These are phyloP conservation scores for Oryza meyeriana DNA, from an alignment of 176 grass and related monocot genomes.

Conservation along the genomic window DNA sequence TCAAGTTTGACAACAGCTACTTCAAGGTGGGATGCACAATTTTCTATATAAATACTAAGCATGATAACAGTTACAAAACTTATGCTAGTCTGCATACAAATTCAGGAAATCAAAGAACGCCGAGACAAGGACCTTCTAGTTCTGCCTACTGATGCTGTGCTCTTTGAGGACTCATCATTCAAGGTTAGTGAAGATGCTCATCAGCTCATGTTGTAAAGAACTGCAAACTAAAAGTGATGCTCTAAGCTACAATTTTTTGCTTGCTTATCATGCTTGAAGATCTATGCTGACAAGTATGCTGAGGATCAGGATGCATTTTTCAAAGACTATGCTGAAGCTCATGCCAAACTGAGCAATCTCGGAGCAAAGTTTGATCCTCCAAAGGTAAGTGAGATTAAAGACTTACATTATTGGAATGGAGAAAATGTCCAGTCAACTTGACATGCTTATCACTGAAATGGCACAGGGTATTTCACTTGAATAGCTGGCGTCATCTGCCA, in stretches of 20 bases:
- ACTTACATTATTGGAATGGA: not conserved
- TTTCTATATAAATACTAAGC: not conserved
- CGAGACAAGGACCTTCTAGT: conserved; percentile 74
- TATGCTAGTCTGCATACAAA: not conserved
- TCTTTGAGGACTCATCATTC: conserved; percentile 91
- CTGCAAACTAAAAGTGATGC: not conserved
- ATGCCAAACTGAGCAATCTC: conserved; percentile 95
- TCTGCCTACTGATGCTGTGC: conserved; percentile 83
- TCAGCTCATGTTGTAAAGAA: not conserved
- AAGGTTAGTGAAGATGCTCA: conserved; percentile 49
- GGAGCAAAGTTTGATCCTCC: conserved; percentile 84
- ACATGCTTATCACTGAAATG: conserved; percentile 11
- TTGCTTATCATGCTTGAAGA: conserved; percentile 36
- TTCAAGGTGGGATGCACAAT: conserved; percentile 61
- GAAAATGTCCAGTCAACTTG: conserved; percentile 8
- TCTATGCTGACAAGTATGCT: conserved; percentile 85
- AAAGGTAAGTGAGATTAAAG: conserved; percentile 41
- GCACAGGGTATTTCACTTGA: conserved; percentile 61
- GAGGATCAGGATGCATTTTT: conserved; percentile 82
- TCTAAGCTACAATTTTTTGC: conserved; percentile 4
- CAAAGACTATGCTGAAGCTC: conserved; percentile 83
- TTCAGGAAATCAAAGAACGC: conserved; percentile 68
- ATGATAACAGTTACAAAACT: conserved; percentile 17
- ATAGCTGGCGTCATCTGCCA: conserved; percentile 25
- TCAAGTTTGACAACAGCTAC: conserved; percentile 95